Base-by-base conservation (phyloP, 2,329 filamentous ascomycete species). In the Fusarium goolgardi region DNA sequence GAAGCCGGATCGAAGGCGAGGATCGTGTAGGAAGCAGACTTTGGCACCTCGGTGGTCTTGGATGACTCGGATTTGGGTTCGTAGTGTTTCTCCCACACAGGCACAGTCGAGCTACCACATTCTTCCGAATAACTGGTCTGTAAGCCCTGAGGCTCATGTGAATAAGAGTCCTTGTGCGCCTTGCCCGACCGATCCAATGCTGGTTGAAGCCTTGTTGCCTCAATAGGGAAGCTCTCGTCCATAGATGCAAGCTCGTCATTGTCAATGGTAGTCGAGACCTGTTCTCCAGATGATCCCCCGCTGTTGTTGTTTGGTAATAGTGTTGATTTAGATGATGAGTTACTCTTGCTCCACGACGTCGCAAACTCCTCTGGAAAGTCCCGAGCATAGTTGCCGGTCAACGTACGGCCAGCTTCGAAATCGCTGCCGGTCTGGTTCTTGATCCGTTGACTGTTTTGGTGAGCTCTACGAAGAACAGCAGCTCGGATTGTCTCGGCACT, bases 1-100 rank as follows among this genome's bases (percentile, higher is more conserved):
- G 84, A 88, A 11, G 80, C 81, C 2, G 86, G 81, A 67, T 92
- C 88, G 70, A 89, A 91, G 3, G 87, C 89, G 8, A 93, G 81
- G 34, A 92, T 84, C 74, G 87, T 91, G 81, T 91, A 92, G 5
- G 63, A 59, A 3, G 59, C 54, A 10, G 69, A 52, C 8, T 46
- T 50, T 5, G 59, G 55, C 12, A 31, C 11, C 34, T 69, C 35
- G 6, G 41, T 35, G 5, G 37, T 65, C 40, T 27, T 11, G 1
- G 23, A 15, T 9, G n/a, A 11, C 21, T 64, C 40, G 18, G 34
- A 4, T 12, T 47, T 35, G 15, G 27, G 1, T 20, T 52, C 40
- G 15, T 75, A 73, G 35, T 78, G 76, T 31, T 78, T 82, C 18
- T 77, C 76, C 55, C 77, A 77, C 0, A 77, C 68, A 13, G 81